phyloP scores from a whole-genome alignment of 495 filamentous ascomycete species.

The Neurospora sp. region DNA sequence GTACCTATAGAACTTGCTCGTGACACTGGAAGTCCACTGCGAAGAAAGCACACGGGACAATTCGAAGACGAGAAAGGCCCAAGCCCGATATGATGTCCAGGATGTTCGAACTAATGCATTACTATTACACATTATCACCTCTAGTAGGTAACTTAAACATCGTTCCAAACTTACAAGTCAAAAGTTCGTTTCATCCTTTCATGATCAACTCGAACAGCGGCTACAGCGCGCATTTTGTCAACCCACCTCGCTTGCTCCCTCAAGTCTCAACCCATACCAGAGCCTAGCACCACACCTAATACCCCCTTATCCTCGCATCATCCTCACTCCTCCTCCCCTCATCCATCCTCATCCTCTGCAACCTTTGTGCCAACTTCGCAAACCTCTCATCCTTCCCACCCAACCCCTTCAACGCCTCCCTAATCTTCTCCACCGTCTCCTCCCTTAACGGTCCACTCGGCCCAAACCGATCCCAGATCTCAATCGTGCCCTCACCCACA shows the following conservation, averaged over 20 bases:
- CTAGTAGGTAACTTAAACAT: background rate
- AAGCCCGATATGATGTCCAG: background rate
- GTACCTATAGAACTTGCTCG: no score
- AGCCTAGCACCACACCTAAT: background rate
- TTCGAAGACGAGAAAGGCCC: background rate
- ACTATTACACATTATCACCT: background rate
- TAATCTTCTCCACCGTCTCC: slow-evolving; percentile 5
- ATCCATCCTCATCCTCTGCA: background rate
- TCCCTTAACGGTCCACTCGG: background rate
- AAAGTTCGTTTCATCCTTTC: background rate
- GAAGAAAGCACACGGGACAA: background rate
- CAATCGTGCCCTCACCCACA: background rate
- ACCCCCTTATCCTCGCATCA: background rate
- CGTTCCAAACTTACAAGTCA: background rate
- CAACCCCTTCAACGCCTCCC: background rate
- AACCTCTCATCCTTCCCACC: background rate
- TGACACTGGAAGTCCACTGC: background rate
- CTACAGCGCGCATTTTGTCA: background rate
- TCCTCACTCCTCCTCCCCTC: background rate
- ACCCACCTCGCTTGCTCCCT: background rate
- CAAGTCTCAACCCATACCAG: no score
- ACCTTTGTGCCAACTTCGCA: background rate
- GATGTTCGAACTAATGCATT: background rate
- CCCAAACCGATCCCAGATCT: slow-evolving; percentile 6
- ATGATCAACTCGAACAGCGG: background rate